phyloP scores from a whole-genome alignment of 2,329 filamentous ascomycete genomes.

The Fusarium dimerum region DNA sequence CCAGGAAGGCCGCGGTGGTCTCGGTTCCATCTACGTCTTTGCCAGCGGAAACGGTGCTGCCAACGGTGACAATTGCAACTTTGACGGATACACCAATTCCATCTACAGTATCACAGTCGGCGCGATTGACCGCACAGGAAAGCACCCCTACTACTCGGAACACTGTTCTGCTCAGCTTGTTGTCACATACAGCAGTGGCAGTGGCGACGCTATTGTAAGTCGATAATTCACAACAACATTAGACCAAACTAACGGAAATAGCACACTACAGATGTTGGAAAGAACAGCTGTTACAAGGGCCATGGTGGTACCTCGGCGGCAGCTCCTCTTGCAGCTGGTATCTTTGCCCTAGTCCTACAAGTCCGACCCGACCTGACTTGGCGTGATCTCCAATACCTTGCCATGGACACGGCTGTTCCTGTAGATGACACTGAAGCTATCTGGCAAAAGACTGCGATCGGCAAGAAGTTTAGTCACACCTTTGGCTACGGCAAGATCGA shows the following conservation, averaged over 20 bases:
- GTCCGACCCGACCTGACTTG: conserved; percentile 85
- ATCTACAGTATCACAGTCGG: conserved; percentile 99
- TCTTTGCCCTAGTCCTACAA: conserved; percentile 85
- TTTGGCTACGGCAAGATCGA: conserved; percentile 97
- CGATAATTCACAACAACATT: not conserved
- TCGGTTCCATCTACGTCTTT: conserved; percentile 93
- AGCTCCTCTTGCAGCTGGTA: conserved; percentile 87
- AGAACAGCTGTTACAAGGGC: conserved; percentile 73
- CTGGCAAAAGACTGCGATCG: conserved; percentile 80
- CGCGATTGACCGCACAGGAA: conserved; percentile 81
- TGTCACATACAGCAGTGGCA: conserved; percentile 94
- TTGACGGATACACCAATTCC: conserved; percentile 98
- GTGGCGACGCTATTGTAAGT: conserved; percentile 76
- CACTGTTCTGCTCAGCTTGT: conserved; percentile 93
- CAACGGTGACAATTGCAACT: conserved; percentile 95
- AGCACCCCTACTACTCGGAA: conserved; percentile 96
- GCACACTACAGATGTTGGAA: conserved; percentile 94
- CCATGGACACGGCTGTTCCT: conserved; percentile 79
- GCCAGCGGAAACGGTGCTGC: conserved; percentile 88
- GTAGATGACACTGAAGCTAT: conserved; percentile 69
- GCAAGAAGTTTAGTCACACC: conserved; percentile 88
- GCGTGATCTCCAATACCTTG: conserved; percentile 93
- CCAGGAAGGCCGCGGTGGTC: conserved; percentile 80
- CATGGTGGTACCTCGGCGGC: conserved; percentile 97
- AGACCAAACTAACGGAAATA: conserved; percentile 28